Conservation (phyloP, 257 asterid species). For the Solanum bulbocastanum region DNA sequence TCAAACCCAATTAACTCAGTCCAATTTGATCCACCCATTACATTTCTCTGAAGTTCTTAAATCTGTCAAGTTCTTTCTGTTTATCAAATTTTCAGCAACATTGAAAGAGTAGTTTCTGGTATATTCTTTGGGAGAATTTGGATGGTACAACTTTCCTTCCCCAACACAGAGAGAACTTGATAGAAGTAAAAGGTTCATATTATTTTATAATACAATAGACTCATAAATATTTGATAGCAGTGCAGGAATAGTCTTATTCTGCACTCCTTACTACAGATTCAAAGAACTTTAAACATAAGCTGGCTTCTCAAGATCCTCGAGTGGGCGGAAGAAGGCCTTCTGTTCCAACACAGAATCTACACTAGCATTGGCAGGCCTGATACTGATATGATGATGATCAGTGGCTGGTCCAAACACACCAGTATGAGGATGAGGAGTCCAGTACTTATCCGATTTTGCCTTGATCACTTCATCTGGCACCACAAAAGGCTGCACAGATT, state of each 20-base stretch:
- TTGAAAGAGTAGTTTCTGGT: background rate
- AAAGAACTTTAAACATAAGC: background rate
- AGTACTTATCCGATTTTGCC: slow-evolving; percentile 37
- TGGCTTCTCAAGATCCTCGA: slow-evolving; percentile 80
- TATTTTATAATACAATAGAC: background rate
- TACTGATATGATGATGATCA: slow-evolving; percentile 16
- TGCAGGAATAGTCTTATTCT: background rate
- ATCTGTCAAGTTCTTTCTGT: background rate
- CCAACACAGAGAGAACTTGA: background rate
- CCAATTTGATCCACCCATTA: too few species aligned
- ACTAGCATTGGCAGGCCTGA: background rate
- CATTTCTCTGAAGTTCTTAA: background rate
- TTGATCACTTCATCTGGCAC: slow-evolving; percentile 57
- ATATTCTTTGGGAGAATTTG: background rate
- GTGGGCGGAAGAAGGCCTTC: slow-evolving; percentile 75
- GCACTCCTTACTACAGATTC: background rate
- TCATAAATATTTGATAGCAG: background rate
- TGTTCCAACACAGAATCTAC: slow-evolving; percentile 67
- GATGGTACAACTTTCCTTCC: background rate
- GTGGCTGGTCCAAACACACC: slow-evolving; percentile 80
- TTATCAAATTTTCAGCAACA: background rate
- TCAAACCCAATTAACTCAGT: too few species aligned
- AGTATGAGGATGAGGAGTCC: slow-evolving; percentile 84
- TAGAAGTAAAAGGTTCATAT: background rate
- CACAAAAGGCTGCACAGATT: slow-evolving; percentile 23